These are phyloP conservation scores for Epicoccum sorghinum DNA, from an alignment of 2,329 filamentous ascomycete species.

Conservation along the genomic window DNA sequence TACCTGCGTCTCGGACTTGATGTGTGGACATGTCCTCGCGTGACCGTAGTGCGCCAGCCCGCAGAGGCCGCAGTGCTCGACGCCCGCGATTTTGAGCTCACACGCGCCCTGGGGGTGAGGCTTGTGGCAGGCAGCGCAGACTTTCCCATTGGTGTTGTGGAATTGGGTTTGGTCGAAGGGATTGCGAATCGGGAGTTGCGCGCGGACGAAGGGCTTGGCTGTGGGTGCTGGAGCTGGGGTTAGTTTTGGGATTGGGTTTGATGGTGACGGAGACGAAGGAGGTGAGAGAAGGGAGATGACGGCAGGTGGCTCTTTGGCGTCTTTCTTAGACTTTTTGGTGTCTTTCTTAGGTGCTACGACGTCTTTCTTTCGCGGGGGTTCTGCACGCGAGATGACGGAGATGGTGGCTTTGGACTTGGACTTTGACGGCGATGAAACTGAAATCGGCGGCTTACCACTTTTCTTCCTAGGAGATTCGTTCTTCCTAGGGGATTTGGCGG, in stretches of 20 bases:
- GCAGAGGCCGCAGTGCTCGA: constrained; percentile 69
- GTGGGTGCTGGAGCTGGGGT: constrained; percentile 25
- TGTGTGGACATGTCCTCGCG: constrained; percentile 64
- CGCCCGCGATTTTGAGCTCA: constrained; percentile 63
- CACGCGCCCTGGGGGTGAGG: constrained; percentile 65
- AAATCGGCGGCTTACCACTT: constrained; percentile 10
- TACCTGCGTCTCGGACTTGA: constrained; percentile 68
- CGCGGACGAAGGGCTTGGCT: constrained; percentile 41
- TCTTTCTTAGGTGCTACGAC: no score
- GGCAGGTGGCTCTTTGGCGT: not conserved
- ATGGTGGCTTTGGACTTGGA: no score
- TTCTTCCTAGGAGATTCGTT: not conserved
- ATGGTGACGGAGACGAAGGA: no score
- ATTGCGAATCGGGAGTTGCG: constrained; percentile 33
- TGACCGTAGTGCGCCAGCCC: constrained; percentile 66
- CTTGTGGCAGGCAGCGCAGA: constrained; percentile 61
- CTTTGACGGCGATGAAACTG: not conserved
- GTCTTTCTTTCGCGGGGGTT: no score
- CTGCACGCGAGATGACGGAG: no score
- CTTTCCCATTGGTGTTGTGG: constrained; percentile 20
- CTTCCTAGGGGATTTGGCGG: not conserved
- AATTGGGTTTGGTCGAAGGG: constrained; percentile 29
- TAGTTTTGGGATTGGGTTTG: constrained; percentile 9
- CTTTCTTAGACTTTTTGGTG: not conserved
- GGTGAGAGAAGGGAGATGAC: constrained; percentile 8